phyloP scores from a whole-genome alignment of 257 asterid genomes.

The Perilla frutescens region DNA sequence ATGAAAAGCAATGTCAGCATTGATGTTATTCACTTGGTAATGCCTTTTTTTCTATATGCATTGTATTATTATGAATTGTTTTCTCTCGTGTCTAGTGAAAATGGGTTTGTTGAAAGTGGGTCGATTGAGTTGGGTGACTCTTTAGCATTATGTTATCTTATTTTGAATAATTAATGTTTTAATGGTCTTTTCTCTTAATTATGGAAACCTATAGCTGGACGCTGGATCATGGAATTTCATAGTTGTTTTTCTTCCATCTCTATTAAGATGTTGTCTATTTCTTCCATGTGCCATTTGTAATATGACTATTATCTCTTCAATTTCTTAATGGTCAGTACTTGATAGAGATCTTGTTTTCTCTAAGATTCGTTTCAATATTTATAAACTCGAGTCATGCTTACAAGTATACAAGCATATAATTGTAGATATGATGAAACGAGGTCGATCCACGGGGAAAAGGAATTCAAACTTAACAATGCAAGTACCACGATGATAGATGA shows the following conservation, averaged over 20 bases:
- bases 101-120: slow-evolving; percentile 1
- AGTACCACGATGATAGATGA: no score
- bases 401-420: no score
- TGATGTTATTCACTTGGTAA: slow-evolving; percentile 87
- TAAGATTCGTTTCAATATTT: no score
- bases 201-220: background rate
- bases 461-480: no score
- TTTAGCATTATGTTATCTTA: background rate
- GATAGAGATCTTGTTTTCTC: no score
- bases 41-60: slow-evolving; percentile 22
- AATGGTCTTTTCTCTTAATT: background rate
- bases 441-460: no score
- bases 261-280: background rate
- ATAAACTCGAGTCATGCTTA: no score
- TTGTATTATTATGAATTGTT: background rate
- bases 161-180: slow-evolving; percentile 14
- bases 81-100: slow-evolving; percentile 6
- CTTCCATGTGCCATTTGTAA: background rate
- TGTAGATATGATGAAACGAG: no score
- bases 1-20: slow-evolving; percentile 87
- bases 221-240: slow-evolving; percentile 1
- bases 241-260: background rate
- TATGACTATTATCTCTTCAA: background rate
- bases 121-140: background rate
- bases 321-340: background rate